Base-by-base conservation (phyloP, 2,329 filamentous ascomycete genomes). In the Neodidymelliopsis sp. region DNA sequence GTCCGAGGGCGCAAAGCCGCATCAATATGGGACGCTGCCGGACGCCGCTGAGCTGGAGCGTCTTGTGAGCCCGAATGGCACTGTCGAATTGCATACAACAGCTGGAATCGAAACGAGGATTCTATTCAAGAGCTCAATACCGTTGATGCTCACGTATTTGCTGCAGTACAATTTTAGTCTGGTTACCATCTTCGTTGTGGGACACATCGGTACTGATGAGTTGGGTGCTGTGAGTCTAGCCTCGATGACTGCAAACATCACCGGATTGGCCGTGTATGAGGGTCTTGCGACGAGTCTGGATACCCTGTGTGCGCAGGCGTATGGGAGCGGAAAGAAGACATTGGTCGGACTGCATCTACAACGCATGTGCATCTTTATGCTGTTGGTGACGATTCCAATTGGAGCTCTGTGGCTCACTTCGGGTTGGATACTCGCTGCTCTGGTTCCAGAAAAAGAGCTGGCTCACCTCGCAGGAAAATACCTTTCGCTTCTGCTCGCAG, bases 161-260 rank as follows among this genome's bases (percentile, higher is more conserved):
- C 70, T 83, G 4, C 79, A 83, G 53, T 83, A 82, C 56, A 79
- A 75, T 6, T 81, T 79, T 56, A 79, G 60, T 9, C 67, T 82
- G 24, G 76, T 81, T 44, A 80, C 78, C 1, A 80, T 79, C 16
- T 75, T 81, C 28, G 77, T 80, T 0, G 80, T 79, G 0, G 80
- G 81, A 1, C 80, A 80, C 57, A 73, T 83, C 7, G 75, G 80
- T 15, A 77, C 78, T 3, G 75, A 79, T 56, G 80, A 81, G 48
- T 64, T 83, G 8, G 81, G 78, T 1, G 81, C 80, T 0, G 79
- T 80, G 0, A 79, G 76, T 42, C 62, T 83, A 12, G 79, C 78
- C 18, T 75, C 78, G 18, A 82, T 79, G 34, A 82, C 80, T 0
- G 78, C 81, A 56, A 82, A 79, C 50, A 82, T 84, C 39, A 71